These are phyloP conservation scores for Dryas integrifolia DNA, from an alignment of 331 rosid genomes.

Conservation along the genomic window DNA sequence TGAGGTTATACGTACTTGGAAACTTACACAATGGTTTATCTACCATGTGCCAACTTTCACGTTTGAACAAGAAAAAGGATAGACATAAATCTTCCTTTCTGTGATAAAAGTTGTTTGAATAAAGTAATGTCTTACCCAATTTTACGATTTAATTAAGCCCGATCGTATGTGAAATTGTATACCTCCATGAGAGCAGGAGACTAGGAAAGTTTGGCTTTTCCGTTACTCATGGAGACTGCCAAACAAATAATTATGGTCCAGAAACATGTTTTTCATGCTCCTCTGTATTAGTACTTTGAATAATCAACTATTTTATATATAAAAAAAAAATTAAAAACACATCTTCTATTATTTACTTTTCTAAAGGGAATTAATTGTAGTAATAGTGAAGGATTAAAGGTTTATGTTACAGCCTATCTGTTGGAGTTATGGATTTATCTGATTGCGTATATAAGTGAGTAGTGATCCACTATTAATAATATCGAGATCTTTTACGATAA, in stretches of 20 bases:
- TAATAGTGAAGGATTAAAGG: too few species aligned
- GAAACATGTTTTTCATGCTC: neutral
- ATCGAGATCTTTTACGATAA: too few species aligned
- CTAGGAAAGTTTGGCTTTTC: slow-evolving; percentile 25
- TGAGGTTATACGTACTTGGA: neutral
- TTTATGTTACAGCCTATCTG: too few species aligned
- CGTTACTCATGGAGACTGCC: slow-evolving; percentile 28
- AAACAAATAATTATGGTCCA: slow-evolving; percentile 9
- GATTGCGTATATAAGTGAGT: too few species aligned
- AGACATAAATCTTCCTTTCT: neutral
- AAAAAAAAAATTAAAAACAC: too few species aligned
- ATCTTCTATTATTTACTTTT: too few species aligned
- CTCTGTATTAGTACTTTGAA: neutral
- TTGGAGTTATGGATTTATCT: too few species aligned
- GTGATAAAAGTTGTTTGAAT: neutral
- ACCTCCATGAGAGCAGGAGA: neutral
- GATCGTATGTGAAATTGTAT: neutral
- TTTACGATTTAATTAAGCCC: neutral
- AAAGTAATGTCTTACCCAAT: neutral
- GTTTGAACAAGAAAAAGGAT: slow-evolving; percentile 3
- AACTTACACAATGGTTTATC: slow-evolving; percentile 5
- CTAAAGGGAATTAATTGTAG: too few species aligned
- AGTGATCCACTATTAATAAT: too few species aligned
- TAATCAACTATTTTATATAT: too few species aligned
- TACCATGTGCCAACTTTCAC: slow-evolving; percentile 11